Conservation (phyloP, 164 flowering plant species). For the Litsea cubeba region DNA sequence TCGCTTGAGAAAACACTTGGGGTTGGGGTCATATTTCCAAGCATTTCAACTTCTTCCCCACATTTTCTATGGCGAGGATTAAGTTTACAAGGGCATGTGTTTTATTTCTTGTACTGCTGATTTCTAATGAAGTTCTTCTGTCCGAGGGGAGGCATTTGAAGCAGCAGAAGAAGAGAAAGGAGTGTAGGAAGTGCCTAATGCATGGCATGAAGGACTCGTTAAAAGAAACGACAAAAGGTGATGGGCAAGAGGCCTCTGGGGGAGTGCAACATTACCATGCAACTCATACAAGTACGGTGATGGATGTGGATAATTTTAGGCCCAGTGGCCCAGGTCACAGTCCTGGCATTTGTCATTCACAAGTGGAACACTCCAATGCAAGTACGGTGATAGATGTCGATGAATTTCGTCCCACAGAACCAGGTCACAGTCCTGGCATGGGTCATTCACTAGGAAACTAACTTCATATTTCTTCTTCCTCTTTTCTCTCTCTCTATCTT, state of each 20-base stretch:
- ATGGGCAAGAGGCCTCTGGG: no score
- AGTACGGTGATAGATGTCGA: background rate
- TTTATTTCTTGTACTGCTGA: background rate
- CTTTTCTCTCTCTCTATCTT: no score
- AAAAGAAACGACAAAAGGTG: no score
- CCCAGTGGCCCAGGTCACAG: conserved; percentile 4
- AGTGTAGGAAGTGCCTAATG: background rate
- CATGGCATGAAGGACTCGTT: background rate
- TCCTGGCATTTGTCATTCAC: background rate
- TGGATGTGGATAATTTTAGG: background rate
- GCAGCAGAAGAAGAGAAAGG: background rate
- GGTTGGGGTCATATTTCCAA: background rate
- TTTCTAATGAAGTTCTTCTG: background rate
- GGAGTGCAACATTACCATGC: background rate
- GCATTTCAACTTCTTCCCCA: background rate
- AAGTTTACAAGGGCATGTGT: background rate
- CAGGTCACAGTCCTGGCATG: background rate
- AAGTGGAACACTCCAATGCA: background rate
- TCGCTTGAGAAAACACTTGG: background rate
- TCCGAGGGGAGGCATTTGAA: background rate
- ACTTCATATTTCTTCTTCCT: no score
- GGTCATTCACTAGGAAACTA: background rate
- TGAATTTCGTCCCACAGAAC: background rate
- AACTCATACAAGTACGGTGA: background rate
- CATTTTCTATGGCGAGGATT: background rate